phyloP scores from a whole-genome alignment of 495 filamentous ascomycete species.

The Penicillium flavigenum region DNA sequence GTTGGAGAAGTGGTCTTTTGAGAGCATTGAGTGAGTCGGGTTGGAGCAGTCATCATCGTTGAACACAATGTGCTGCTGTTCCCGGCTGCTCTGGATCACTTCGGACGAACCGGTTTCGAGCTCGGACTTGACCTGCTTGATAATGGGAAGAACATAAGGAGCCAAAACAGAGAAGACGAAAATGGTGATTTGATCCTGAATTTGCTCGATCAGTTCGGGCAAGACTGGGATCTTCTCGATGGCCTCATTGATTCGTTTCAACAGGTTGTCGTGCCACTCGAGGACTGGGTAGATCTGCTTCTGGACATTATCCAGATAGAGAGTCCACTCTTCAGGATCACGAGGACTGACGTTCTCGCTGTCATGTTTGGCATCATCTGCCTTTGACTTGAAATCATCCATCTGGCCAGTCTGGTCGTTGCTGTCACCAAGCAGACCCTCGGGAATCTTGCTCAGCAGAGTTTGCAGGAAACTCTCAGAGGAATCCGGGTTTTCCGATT shows the following conservation, averaged over 20 bases:
- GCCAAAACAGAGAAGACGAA: slow-evolving; percentile 86
- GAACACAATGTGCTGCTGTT: slow-evolving; percentile 83
- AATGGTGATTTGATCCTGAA: slow-evolving; percentile 75
- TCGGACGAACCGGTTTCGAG: slow-evolving; percentile 80
- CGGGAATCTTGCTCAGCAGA: slow-evolving; percentile 73
- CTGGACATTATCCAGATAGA: slow-evolving; percentile 62
- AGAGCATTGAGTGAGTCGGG: slow-evolving; percentile 94
- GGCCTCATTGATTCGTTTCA: slow-evolving; percentile 71
- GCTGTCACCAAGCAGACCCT: slow-evolving; percentile 68
- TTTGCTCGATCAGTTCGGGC: slow-evolving; percentile 72
- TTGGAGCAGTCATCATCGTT: slow-evolving; percentile 70
- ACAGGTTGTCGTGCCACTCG: slow-evolving; percentile 82
- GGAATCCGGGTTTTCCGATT: slow-evolving; percentile 48
- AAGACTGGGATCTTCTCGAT: slow-evolving; percentile 80
- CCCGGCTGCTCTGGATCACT: slow-evolving; percentile 75
- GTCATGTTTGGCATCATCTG: slow-evolving; percentile 52
- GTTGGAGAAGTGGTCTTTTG: slow-evolving; percentile 90
- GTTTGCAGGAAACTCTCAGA: slow-evolving; percentile 68
- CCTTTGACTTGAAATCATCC: slow-evolving; percentile 66
- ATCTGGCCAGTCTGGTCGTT: slow-evolving; percentile 61
- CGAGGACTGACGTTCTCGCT: slow-evolving; percentile 61
- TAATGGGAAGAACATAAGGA: slow-evolving; percentile 80
- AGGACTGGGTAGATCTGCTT: slow-evolving; percentile 80
- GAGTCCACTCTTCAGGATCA: slow-evolving; percentile 72
- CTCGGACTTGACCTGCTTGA: slow-evolving; percentile 80